A percentile compares a stretch with the other conserved stretches of the same genome.
phyloP scores from a whole-genome alignment of 2,329 filamentous ascomycete genomes.

The Davidsoniella eucalypti region DNA sequence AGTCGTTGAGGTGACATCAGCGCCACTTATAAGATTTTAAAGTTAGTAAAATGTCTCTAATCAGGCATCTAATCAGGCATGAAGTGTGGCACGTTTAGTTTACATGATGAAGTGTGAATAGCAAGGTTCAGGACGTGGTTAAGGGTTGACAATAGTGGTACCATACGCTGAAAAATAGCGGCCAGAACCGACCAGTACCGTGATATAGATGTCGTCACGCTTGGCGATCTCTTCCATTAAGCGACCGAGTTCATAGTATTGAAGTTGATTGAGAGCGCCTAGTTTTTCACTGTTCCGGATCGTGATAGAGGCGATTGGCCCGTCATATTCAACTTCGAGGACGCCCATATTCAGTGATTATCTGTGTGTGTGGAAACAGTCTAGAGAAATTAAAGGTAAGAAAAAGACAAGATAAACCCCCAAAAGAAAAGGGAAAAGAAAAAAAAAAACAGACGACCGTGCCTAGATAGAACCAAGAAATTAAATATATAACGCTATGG shows the following conservation, averaged over 20 bases:
- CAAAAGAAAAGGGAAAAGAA: too few species aligned
- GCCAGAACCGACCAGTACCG: slow-evolving; percentile 71
- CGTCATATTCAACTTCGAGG: slow-evolving; percentile 25
- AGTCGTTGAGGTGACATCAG: slow-evolving; percentile 9
- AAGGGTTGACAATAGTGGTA: not conserved
- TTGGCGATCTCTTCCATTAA: slow-evolving; percentile 61
- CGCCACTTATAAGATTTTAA: slow-evolving; percentile 4
- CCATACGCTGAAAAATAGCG: slow-evolving; percentile 73
- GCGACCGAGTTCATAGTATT: slow-evolving; percentile 64
- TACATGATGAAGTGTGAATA: not conserved
- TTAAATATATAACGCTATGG: too few species aligned
- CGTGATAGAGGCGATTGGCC: slow-evolving; percentile 53
- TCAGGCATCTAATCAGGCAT: too few species aligned
- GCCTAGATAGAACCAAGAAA: too few species aligned
- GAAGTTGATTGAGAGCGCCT: slow-evolving; percentile 55
- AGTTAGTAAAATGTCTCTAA: not conserved
- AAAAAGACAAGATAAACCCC: too few species aligned
- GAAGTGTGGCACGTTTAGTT: too few species aligned
- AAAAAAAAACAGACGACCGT: too few species aligned
- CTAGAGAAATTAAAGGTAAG: too few species aligned
- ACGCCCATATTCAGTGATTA: slow-evolving; percentile 14
- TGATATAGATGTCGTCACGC: slow-evolving; percentile 68
- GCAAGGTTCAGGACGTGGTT: not conserved
- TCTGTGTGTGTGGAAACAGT: not conserved
- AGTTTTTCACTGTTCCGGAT: slow-evolving; percentile 77